Base-by-base conservation (phyloP, 225 moss, liverwort and hornwort species). In the Sphagnum tenellum region DNA sequence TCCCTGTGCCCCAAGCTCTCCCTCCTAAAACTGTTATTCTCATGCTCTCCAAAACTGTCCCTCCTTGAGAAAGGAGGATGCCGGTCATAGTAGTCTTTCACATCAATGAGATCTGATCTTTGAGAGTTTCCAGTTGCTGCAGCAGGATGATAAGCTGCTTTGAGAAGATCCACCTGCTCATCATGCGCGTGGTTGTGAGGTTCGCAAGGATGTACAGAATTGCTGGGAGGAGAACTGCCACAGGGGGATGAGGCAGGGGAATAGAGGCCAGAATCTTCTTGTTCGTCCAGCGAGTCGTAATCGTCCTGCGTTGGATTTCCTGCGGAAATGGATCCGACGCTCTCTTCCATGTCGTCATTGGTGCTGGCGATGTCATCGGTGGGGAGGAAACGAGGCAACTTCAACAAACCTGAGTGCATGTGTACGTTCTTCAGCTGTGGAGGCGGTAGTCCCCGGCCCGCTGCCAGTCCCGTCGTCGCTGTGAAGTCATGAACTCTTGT, bases 261-360 rank as follows among this genome's bases (percentile, higher is more conserved):
- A 50, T 80, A 86, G 12, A 75, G 82, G 50, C 81, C 85, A 8
- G 96, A 98, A 29, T 29, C 29, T 2, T 85, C 80, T 46, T 81
- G 89, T 66, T 90, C 92, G 52, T 83, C 88, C 52, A 86, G 90
- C 8, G 92, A 86, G 59, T 90, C 96, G 46, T 78, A 90, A 53
- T 84, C 82, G 57, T 93, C 85, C 8, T 87, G 81, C 44, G 77
- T 80, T 29, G 78, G 74, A 46, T 77, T 78, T n/a, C 93, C 89
- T 67, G 80, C 90, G 56, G 96, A 98, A 49, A 98, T 90, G 45
- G 96, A 98, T n/a, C 96, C 96, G 4, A 98, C 96, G 56, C 96
- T 98, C 87, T 98, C 96, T 69, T 98, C 96, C 76, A 90, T 61
- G 64, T 98, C 90, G 9, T 93, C 96, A 52, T 76, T 87, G 13